Base-by-base conservation (phyloP, 768 basidiomycete species). In the Boletus rex-veris region DNA sequence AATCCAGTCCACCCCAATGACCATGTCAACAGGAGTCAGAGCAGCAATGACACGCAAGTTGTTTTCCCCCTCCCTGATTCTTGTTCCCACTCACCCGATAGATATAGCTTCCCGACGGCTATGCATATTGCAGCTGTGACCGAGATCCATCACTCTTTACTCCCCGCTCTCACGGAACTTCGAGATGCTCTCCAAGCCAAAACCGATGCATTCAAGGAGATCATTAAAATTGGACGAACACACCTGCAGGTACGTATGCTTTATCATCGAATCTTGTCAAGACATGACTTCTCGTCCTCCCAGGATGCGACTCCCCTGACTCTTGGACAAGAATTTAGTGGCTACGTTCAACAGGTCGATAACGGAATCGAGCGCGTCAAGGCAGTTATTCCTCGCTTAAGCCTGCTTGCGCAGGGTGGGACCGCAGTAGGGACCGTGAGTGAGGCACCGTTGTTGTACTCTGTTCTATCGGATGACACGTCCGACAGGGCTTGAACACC, bases 11-110 rank as follows among this genome's bases (percentile, higher is more conserved):
- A 99, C 70, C 97, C 97, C 36, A 99, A 99, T 72, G 97, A 99
- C 68, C 97, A 99, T 73, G 95, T 98, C 64, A 99, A 99, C 78
- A 96, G 89, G 90, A 93, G 92, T 71, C 96, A 98, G 73, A 96
- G 92, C 60, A 95, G 92, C 67, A 99, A 99, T 66, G 97, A 99
- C 74, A 94, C 95, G 92, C 93, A 70, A 64, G 88, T 77, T 8
- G 16, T 28, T 18, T 21, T 31, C 10, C 51, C 5, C 7, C 16
- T 37, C 37, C 41, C 36, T 19, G 15, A 15, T 33, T 42, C 39
- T 21, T 39, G 26, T 2, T 16, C 14, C 24, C 5, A 5, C 48
- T 57, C 43, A 53, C 40, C 24, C 39, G 3, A 39, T 38, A 19
- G 39, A 45, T 26, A 21, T 63, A 97, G 94, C 28, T 99, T 98